phyloP scores from a whole-genome alignment of 352 stramenopile species.

The Phytophthora hibernalis region DNA sequence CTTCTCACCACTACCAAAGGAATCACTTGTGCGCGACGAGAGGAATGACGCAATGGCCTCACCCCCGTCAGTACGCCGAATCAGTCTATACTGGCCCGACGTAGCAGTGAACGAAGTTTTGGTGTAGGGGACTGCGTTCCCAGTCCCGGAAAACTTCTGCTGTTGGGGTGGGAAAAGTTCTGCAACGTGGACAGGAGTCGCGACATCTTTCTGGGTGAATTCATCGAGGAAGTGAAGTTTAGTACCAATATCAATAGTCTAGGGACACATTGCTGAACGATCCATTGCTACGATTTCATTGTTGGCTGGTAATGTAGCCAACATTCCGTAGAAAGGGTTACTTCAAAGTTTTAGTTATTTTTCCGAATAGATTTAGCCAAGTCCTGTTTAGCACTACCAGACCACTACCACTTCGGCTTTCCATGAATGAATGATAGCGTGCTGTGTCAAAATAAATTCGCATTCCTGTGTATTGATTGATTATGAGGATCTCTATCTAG shows the following conservation, averaged over 20 bases:
- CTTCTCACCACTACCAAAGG: constrained; percentile 54
- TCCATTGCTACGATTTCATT: no score
- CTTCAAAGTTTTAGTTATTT: no score
- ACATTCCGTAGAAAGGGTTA: no score
- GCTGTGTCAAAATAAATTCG: neutral
- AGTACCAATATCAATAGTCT: neutral
- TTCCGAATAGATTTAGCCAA: no score
- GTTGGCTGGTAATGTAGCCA: no score
- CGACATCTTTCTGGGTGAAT: constrained; percentile 22
- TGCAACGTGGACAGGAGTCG: constrained; percentile 28
- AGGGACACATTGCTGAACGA: neutral
- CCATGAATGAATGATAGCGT: no score
- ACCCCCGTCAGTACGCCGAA: constrained; percentile 1
- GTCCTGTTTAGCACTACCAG: no score
- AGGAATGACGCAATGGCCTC: constrained; percentile 25
- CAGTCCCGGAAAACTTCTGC: constrained; percentile 24
- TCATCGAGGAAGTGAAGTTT: constrained; percentile 5
- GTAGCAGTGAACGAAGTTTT: constrained; percentile 24
- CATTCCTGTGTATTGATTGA: neutral
- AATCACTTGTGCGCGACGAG: constrained; percentile 58
- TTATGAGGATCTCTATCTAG: neutral
- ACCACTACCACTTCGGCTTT: neutral
- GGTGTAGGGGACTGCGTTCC: constrained; percentile 15
- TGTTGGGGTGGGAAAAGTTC: constrained; percentile 21
- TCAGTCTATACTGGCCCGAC: constrained; percentile 20